Conservation (phyloP, 495 filamentous ascomycete genomes). For the Aspergillus conjunctus region DNA sequence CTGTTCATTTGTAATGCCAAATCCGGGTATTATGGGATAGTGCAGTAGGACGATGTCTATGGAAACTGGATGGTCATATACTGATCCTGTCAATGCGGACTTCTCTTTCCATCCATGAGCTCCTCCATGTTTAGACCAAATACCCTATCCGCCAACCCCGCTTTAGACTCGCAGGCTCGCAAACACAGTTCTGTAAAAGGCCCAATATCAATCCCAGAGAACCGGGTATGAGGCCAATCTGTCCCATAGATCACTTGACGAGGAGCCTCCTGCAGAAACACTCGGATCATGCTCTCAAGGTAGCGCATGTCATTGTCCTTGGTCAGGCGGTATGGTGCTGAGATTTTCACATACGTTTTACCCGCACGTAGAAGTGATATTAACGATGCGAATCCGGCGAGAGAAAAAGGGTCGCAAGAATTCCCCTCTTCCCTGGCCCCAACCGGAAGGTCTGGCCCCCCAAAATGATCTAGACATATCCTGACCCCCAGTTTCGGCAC, state of each 20-base stretch:
- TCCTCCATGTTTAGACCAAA: slow-evolving; percentile 51
- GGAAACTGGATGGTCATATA: too few relatives aligned
- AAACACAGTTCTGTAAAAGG: slow-evolving; percentile 48
- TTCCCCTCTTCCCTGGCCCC: slow-evolving; percentile 12
- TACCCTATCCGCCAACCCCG: slow-evolving; percentile 43
- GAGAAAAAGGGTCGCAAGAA: slow-evolving; percentile 39
- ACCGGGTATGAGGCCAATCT: slow-evolving; percentile 58
- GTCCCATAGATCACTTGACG: slow-evolving; percentile 50
- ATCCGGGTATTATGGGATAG: background rate
- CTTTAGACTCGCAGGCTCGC: slow-evolving; percentile 41
- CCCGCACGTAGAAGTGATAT: slow-evolving; percentile 42
- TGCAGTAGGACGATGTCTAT: background rate
- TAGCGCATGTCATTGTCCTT: slow-evolving; percentile 40
- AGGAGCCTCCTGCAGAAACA: slow-evolving; percentile 41
- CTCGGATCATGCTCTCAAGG: slow-evolving; percentile 41
- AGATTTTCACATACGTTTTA: slow-evolving; percentile 52
- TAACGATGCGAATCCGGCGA: slow-evolving; percentile 47
- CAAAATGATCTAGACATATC: slow-evolving; percentile 56
- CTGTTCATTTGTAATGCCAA: background rate
- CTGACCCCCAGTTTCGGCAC: slow-evolving; percentile 46
- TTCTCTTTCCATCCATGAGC: slow-evolving; percentile 31
- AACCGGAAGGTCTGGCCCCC: slow-evolving; percentile 39
- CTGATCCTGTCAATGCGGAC: background rate
- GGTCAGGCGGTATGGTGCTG: slow-evolving; percentile 51
- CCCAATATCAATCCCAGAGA: slow-evolving; percentile 44